Conservation (phyloP, 1,284 basidiomycete genomes). For the Fistulina hepatica region DNA sequence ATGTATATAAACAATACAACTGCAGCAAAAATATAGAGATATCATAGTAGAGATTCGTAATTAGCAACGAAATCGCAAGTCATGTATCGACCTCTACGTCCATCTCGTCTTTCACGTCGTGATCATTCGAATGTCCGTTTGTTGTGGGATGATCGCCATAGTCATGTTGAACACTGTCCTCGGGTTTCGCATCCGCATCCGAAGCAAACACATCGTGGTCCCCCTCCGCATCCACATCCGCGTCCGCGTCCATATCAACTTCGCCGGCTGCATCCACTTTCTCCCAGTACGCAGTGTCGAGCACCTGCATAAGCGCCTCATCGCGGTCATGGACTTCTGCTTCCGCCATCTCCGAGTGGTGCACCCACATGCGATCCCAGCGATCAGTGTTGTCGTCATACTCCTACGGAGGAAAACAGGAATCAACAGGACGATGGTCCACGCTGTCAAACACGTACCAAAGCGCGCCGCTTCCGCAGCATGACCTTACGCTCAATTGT, state of each 20-base stretch:
- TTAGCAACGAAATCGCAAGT: too few species aligned
- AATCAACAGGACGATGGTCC: constrained; percentile 3
- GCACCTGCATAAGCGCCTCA: constrained; percentile 34
- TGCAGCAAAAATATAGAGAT: too few species aligned
- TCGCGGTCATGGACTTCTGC: constrained; percentile 36
- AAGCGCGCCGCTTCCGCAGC: constrained; percentile 74
- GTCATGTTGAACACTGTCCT: too few species aligned
- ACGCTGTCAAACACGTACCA: constrained; percentile 38
- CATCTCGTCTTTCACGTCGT: too few species aligned
- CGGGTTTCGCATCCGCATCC: constrained; percentile 7
- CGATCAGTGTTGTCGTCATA: constrained; percentile 63
- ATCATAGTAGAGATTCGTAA: too few species aligned
- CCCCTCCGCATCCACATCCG: constrained; percentile 34
- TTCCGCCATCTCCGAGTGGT: constrained; percentile 39
- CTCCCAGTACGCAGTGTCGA: constrained; percentile 34
- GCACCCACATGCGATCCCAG: constrained; percentile 66
- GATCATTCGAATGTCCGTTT: too few species aligned
- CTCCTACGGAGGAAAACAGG: constrained; percentile 26
- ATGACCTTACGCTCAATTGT: constrained; percentile 78
- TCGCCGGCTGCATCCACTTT: constrained; percentile 24
- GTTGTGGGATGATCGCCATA: too few species aligned
- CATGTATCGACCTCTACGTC: too few species aligned
- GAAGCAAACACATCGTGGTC: constrained; percentile 20
- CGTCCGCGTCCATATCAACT: constrained; percentile 27
- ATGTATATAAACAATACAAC: too few species aligned